These are phyloP conservation scores for Smallanthus sonchifolius DNA, from an alignment of 129 eudicot genomes.

Conservation along the genomic window DNA sequence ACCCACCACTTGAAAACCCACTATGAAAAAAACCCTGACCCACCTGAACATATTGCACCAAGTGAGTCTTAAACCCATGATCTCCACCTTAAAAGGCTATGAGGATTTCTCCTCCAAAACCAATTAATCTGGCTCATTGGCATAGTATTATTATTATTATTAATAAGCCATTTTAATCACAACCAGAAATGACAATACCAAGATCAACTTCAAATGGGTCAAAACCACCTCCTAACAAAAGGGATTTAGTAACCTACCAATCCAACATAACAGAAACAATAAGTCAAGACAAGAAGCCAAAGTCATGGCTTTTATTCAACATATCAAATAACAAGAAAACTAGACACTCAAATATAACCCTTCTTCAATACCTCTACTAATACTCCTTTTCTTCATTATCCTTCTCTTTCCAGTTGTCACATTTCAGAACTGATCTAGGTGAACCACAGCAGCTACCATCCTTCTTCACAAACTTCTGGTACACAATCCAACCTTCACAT, in stretches of 20 bases:
- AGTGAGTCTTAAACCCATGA: too few species aligned
- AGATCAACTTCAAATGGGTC: neutral
- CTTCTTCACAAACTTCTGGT: slow-evolving; percentile 56
- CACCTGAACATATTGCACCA: too few species aligned
- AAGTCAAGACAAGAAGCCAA: neutral
- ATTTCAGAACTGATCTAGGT: slow-evolving; percentile 55
- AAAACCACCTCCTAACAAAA: neutral
- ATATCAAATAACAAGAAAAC: neutral
- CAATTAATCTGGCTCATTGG: too few species aligned
- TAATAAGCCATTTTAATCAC: too few species aligned
- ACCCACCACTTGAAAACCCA: too few species aligned
- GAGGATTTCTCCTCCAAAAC: too few species aligned
- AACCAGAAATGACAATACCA: neutral
- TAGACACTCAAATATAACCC: slow-evolving; percentile 19
- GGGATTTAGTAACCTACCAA: neutral
- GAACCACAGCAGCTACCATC: slow-evolving; percentile 46
- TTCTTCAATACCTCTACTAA: slow-evolving; percentile 24
- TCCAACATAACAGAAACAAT: slow-evolving; percentile 6
- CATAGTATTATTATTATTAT: too few species aligned
- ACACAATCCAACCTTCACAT: slow-evolving; percentile 49
- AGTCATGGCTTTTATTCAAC: slow-evolving; percentile 24
- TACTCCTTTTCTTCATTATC: slow-evolving; percentile 58
- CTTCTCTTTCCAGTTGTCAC: slow-evolving; percentile 51
- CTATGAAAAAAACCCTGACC: too few species aligned
- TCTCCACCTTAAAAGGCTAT: too few species aligned